Conservation (phyloP, 768 basidiomycete genomes). For the Chlorophyllum brunneum region DNA sequence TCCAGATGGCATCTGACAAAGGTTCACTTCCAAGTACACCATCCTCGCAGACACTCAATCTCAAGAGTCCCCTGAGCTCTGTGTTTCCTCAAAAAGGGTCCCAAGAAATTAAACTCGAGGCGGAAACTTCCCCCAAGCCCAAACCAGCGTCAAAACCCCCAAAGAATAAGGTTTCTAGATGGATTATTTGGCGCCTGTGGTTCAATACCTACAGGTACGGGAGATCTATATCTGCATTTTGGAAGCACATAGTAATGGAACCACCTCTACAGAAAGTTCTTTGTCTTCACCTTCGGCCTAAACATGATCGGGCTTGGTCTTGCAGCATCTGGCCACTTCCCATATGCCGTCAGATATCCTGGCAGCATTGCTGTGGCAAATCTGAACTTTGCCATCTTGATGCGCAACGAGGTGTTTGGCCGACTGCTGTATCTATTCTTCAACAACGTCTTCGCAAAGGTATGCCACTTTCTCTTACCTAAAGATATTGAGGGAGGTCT, state of each 20-base stretch:
- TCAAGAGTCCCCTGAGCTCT: neutral
- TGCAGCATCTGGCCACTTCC: conserved; percentile 62
- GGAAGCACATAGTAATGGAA: neutral
- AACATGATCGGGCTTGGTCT: conserved; percentile 62
- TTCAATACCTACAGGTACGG: conserved; percentile 68
- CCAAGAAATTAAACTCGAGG: conserved; percentile 24
- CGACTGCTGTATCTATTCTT: conserved; percentile 62
- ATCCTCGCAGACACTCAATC: conserved; percentile 11
- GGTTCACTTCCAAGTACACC: conserved; percentile 30
- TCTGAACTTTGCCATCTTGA: conserved; percentile 64
- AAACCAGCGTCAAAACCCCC: conserved; percentile 35
- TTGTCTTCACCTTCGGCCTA: conserved; percentile 53
- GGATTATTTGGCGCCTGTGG: conserved; percentile 60
- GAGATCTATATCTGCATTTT: neutral
- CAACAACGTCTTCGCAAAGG: conserved; percentile 71
- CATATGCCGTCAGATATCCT: conserved; percentile 54
- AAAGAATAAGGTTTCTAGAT: conserved; percentile 56
- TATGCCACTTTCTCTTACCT: conserved; percentile 20
- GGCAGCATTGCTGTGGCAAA: conserved; percentile 72
- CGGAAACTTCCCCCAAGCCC: conserved; percentile 26
- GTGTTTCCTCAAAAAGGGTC: conserved; percentile 31
- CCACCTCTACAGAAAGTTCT: conserved; percentile 53
- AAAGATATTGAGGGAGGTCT: neutral
- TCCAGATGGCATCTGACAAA: conserved; percentile 27
- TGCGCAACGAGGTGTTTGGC: conserved; percentile 78